Base-by-base conservation (phyloP, 2,329 filamentous ascomycete species). In the Hypoxylon sp. region DNA sequence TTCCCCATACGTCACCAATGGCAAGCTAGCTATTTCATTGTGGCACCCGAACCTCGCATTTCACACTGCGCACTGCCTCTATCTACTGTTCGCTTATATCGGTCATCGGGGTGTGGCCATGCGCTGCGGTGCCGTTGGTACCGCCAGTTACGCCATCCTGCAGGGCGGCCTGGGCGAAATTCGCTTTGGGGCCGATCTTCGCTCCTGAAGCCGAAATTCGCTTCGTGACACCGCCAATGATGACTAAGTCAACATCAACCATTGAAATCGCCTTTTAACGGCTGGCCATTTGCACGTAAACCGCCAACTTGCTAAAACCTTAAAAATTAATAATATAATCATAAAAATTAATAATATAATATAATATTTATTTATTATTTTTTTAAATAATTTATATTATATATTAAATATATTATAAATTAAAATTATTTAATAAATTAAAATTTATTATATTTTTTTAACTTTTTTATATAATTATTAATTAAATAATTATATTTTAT, bases 121-220 rank as follows among this genome's bases (percentile, higher is more conserved):
- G 19, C 11, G 48, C 14, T 57, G 17, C 52, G 58, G 32, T 34
- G 46, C 38, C 28, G 28, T 30, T 30, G 28, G 28, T 30, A 30
- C 25, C 30, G 30, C 41, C 50, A 28, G 14, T 49, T 49, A 43
- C 36, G 49, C 32, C 41, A 60, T 53, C n/a, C 36, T 46, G 36
- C 30, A 56, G 45, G 17, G 14, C 30, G 32, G 21, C 32, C 23
- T 28, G 45, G 51, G 49, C 66, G 66, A 69, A 23, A 49, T 63
- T 66, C 66, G 66, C 63, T 19, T 49, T 7, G 13, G 14, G n/a
- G 67, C 67, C 67, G 67, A 67, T 19, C 3, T 58, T 69, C 67
- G 67, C 67, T 45, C 11, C 52, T 7, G 4, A 4, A 7, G 51
- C 63, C 67, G 67, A 59, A 51, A 43, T 34, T 61, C 67, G 67